Evolutionary conservation across 805 yeast species (phyloP), one percentile per base, ranked within the genome.

Genomic region (Metschnikowia corniflorae): DNA sequence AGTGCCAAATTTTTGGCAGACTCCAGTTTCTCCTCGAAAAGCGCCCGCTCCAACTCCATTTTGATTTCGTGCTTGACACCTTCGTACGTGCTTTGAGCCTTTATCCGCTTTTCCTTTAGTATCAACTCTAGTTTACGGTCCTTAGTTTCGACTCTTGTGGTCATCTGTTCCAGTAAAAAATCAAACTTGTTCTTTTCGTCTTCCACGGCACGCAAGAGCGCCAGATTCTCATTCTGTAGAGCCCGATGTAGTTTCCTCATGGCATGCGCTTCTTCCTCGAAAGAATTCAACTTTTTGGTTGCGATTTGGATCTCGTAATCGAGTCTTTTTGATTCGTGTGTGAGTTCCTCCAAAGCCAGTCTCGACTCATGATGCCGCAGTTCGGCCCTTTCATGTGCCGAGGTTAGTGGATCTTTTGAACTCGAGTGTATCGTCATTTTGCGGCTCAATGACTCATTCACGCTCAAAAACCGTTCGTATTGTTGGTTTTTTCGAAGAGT

Each of bases 41-140:
- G 10, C 22, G 27, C 64, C 3, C 46, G 39, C 13, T 54, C 47
- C 4, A 70, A 43, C 35, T 64, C 67, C 16, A 57, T 44, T n/a
- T 57, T 53, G 24, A 67, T 43, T 32, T 68, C 65, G 42, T 58
- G 61, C 21, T 55, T 51, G 25, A 62, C 40, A 25, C 60, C 63
- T 21, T 59, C 54, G 40, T 42, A 63, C 26, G 59, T 60, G 33
- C 50, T 54, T 24, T 44, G 50, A 13, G 55, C 49, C 22, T 49
- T 46, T 15, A 58, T 54, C 17, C 55, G 47, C 27, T 51, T 49
- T 24, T 67, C 68, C 33, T 58, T 50, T 3, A 69, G 39, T 27
- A 60, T 51, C 5, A 56, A 42, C 21, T 58, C 47, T 16, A 60
- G 44, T 29, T 55, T 38, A 20, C 55, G 55, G 31, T 66, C 70